Conservation (phyloP, 2,329 filamentous ascomycete genomes). For the Neoarthrinium moseri region DNA sequence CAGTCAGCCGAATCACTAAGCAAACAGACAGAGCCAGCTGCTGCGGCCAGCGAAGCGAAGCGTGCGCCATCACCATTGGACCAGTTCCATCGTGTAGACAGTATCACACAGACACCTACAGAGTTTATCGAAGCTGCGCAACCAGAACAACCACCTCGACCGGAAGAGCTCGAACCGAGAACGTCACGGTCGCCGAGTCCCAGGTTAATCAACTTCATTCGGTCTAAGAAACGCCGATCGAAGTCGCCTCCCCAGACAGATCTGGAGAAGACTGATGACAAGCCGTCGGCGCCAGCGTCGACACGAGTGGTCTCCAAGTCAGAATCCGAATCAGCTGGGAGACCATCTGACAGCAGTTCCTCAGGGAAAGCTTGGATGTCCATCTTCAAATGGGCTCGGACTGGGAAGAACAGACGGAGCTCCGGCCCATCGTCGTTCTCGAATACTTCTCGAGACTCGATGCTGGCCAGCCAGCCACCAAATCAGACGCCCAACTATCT, state of each 20-base stretch:
- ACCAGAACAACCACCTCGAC: constrained; percentile 12
- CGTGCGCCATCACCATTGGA: constrained; percentile 32
- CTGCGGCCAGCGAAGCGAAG: constrained; percentile 15
- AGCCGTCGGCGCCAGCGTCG: constrained; percentile 31
- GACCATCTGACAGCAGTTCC: constrained; percentile 53
- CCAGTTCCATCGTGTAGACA: constrained; percentile 51
- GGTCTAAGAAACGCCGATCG: constrained; percentile 47
- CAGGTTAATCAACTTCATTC: constrained; percentile 36
- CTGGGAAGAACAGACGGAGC: constrained; percentile 53
- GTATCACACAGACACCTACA: constrained; percentile 35
- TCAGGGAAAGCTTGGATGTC: constrained; percentile 61
- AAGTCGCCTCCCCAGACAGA: constrained; percentile 46
- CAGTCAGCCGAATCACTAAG: constrained; percentile 35
- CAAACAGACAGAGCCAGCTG: constrained; percentile 27
- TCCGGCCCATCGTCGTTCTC: constrained; percentile 76
- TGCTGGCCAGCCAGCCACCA: constrained; percentile 47
- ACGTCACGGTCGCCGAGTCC: constrained; percentile 29
- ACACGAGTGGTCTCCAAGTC: constrained; percentile 27
- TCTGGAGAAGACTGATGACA: constrained; percentile 31
- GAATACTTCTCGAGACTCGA: constrained; percentile 87
- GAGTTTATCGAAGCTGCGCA: constrained; percentile 9
- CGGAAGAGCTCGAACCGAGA: constrained; percentile 13
- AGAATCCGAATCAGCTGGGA: constrained; percentile 49
- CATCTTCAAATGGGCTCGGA: constrained; percentile 66
- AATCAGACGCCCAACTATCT: constrained; percentile 30